Base-by-base conservation (phyloP, 225 moss, liverwort and hornwort species). In the Sphagnum contortum region DNA sequence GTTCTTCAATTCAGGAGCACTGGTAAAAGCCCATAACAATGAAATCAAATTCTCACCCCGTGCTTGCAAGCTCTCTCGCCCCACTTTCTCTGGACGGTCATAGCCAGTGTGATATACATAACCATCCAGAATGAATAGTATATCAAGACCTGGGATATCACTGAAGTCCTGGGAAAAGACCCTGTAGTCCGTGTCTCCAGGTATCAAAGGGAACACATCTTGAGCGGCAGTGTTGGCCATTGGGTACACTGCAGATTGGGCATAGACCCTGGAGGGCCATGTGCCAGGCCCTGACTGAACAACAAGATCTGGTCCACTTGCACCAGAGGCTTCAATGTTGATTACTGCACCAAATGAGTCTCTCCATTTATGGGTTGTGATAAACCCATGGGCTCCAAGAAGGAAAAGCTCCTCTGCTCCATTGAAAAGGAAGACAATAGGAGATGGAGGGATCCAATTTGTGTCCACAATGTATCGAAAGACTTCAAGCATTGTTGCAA, bases 281-380 rank as follows among this genome's bases (percentile, higher is more conserved):
- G 90, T 78, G 62, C 96, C 96, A 45, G 96, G 96, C 13, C 96
- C 96, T 54, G 96, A 98, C 69, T 98, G 96, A 48, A 92, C 92
- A 68, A 98, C 96, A 51, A 98, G 86, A 67, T 98, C 96, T 80
- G 89, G 96, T 12, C 96, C 96, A 77, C 90, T 76, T 14, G 85
- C 81, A 60, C 96, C 96, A 64, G 92, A 87, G 3, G 96, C 87
- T 70, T 98, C 96, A 45, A 98, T 85, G 57, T 98, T 98, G 57
- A 98, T 87, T 64, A 81, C 88, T 57, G 92, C 96, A 50, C 96
- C 96, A 63, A 98, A 70, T 58, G 92, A 83, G 44, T 83, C 85
- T 66, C 80, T 76, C 90, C 90, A 89, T 61, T 89, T 85, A 73
- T 92, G 90, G 9, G 87, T 79, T 48, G 85, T 92, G 29, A 98